Conservation (phyloP, 2,329 filamentous ascomycete genomes). For the Exophiala calicioides region DNA sequence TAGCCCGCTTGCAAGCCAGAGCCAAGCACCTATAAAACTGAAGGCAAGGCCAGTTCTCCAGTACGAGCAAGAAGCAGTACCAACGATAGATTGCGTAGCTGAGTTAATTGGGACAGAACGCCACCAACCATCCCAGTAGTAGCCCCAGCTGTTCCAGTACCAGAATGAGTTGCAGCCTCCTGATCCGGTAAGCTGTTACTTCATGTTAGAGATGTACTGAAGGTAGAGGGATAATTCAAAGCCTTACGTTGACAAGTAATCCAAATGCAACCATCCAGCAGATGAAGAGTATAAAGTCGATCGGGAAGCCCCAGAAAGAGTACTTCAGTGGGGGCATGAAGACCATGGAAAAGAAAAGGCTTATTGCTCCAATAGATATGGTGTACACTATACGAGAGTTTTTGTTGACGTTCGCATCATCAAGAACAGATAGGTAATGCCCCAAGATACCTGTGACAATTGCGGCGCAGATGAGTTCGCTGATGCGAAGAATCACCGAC, state of each 20-base stretch:
- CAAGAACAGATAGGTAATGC: constrained; percentile 53
- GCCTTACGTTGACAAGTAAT: constrained; percentile 9
- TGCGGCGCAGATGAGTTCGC: constrained; percentile 67
- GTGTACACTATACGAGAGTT: constrained; percentile 12
- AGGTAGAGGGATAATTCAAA: not conserved
- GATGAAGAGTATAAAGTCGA: constrained; percentile 12
- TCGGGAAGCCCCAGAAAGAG: constrained; percentile 6
- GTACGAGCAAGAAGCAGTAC: not conserved
- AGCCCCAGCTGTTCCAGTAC: constrained; percentile 15
- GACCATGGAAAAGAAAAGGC: constrained; percentile 5
- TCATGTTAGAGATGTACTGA: not conserved
- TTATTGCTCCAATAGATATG: constrained; percentile 3
- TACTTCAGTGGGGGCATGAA: constrained; percentile 7
- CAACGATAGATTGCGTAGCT: not conserved
- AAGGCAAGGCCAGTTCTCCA: constrained; percentile 8
- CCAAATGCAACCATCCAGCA: constrained; percentile 16
- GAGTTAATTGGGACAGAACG: constrained; percentile 3
- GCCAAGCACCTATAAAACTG: constrained; percentile 4
- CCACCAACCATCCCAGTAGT: constrained; percentile 15
- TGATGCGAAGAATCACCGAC: constrained; percentile 59
- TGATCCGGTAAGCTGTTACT: not conserved
- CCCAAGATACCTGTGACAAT: constrained; percentile 70
- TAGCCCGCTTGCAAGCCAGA: constrained; percentile 6
- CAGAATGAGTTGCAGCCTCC: constrained; percentile 11
- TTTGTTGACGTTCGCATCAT: constrained; percentile 4